These are phyloP conservation scores for Dimocarpus longan DNA, from an alignment of 345 rosid species.

Conservation along the genomic window DNA sequence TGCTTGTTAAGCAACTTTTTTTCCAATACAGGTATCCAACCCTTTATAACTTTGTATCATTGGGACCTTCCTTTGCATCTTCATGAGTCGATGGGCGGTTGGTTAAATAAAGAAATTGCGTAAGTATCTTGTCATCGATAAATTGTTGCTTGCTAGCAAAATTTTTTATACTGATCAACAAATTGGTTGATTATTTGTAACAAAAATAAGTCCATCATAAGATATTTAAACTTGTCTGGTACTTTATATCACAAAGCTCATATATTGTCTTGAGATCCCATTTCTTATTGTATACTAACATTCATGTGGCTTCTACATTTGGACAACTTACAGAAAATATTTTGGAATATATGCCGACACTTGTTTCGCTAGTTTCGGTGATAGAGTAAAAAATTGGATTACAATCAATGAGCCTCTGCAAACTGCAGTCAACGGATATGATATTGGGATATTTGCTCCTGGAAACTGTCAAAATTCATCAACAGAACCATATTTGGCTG, in stretches of 20 bases:
- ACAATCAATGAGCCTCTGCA: conserved; percentile 80
- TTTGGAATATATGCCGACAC: conserved; percentile 72
- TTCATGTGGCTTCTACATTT: conserved; percentile 6
- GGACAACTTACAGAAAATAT: conserved; percentile 59
- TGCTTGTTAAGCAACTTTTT: conserved; percentile 16
- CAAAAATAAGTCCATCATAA: too few species aligned
- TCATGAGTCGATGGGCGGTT: conserved; percentile 73
- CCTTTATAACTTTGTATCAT: conserved; percentile 76
- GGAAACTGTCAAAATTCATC: conserved; percentile 62
- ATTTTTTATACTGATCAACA: not conserved
- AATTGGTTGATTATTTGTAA: not conserved
- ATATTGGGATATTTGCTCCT: conserved; percentile 63
- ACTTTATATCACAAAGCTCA: not conserved
- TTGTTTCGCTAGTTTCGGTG: conserved; percentile 79
- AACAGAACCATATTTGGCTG: conserved; percentile 71
- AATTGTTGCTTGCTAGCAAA: not conserved
- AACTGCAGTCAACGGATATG: conserved; percentile 61
- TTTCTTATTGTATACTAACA: not conserved
- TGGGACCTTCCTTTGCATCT: conserved; percentile 95
- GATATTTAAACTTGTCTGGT: not conserved
- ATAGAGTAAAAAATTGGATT: conserved; percentile 87
- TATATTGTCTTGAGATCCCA: not conserved
- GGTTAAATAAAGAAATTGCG: conserved; percentile 73
- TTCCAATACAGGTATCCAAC: conserved; percentile 58
- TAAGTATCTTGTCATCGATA: conserved; percentile 39